Base-by-base conservation (phyloP, 176 grass and related monocot species). In the Raddia distichophylla region DNA sequence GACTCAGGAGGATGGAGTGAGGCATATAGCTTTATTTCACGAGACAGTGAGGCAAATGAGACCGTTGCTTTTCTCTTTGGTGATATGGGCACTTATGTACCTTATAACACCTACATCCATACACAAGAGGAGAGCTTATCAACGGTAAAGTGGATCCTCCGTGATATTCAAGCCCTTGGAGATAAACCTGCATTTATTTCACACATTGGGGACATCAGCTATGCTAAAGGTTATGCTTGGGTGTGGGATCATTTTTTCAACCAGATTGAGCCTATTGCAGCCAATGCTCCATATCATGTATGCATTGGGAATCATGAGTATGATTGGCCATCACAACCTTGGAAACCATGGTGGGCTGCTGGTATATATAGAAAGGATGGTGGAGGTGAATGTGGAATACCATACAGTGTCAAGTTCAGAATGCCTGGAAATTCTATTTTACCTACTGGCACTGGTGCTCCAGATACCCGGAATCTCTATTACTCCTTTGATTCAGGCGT, bases 251-350 rank as follows among this genome's bases (percentile, higher is more conserved):
- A 95, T 86, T 98, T 98, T 62, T 95, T 98, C 79, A 91, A 78
- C 50, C 96, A 95, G 80, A 90, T 95, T 32, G 96, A 98, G 75
- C 93, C 96, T 46, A 87, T 98, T 82, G 92, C 93, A 15, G 60
- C 92, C 72, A 86, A 68, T 64, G 86, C 89, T 20, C 92, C 96
- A 7, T 98, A 95, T 82, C 96, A 98, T 89, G 93, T 98, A 15
- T 98, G 96, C 86, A 98, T 95, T 60, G 93, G 96, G 67, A 98
- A 95, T 67, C 96, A 98, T 51, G 96, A 98, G 63, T 98, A 98
- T 84, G 96, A 98, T 56, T 98, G 96, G 96, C 96, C 82, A 61
- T 87, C 42, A 27, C 96, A 99, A 79, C 96, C 96, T 80, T 95
- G 96, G 96, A 91, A 73, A 80, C 96, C 96, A 46, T 83, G 17